Base-by-base conservation (phyloP, 2,329 filamentous ascomycete genomes). In the Sporothrix dimorphospora region DNA sequence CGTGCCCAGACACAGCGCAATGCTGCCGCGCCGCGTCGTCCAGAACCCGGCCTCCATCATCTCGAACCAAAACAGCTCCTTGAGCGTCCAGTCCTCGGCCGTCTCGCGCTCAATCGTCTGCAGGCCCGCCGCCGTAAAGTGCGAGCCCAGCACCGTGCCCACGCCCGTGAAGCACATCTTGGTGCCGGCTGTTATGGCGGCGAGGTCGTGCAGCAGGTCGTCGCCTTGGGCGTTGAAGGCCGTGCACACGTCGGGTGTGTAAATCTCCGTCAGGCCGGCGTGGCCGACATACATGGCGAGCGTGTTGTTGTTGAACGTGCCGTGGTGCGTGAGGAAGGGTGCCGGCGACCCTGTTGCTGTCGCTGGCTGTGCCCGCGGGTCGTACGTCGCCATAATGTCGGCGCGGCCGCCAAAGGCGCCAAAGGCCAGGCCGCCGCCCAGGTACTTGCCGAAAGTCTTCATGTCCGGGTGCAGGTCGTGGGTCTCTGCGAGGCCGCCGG, bases 301-400 rank as follows among this genome's bases (percentile, higher is more conserved):
- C 75, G 90, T 89, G 75, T 90, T 90, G 76, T 91, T 90, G 70
- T 75, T 73, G 53, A 89, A 90, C 0, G 88, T 90, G 0, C 88
- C 88, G 0, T 86, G 85, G 75, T 90, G 88, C 0, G 80, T 78
- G 4, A 88, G 78, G 2, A 49, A 59, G n/a, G 67, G 27, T 4
- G 47, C 90, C 14, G 59, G 14, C 11, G 45, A 34, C 8, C 34
- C 19, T 2, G 55, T 16, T 4, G 47, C 6, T 45, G 38, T 42
- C 38, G 57, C n/a, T 2, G 59, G 59, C 11, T 47, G 79, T 76
- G 91, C 82, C 71, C 86, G 84, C 70, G 91, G 82, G 63, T 90
- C 89, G 74, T 92, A 90, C 75, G 92, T 89, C 14, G 72, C 70
- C 90, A 98, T 97, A 71, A 97, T 81, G 79, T 97, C 74, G 24